Percentiles rank a stretch among this genome's conserved stretches.
Evolutionary conservation across 345 rosid species (phyloP).

Genomic region (Pugionium dolabratum): DNA sequence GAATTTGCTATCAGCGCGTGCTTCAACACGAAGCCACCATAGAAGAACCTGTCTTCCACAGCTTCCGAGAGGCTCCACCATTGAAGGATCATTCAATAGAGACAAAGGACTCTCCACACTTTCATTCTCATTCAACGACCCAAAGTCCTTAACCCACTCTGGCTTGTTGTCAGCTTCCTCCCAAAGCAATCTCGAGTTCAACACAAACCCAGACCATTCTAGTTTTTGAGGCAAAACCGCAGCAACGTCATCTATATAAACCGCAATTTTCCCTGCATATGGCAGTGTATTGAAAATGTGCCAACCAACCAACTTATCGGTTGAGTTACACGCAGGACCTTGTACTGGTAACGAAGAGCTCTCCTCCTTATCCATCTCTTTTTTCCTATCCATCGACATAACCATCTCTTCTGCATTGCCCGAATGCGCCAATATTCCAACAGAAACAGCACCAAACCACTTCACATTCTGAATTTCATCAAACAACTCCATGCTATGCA

Average conservation of each 20-base stretch:
- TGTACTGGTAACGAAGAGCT: slow-evolving; percentile 67
- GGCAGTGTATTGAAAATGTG: slow-evolving; percentile 74
- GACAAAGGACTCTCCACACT: slow-evolving; percentile 71
- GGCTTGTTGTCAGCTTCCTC: slow-evolving; percentile 69
- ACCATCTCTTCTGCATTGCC: slow-evolving; percentile 56
- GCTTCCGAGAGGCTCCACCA: slow-evolving; percentile 93
- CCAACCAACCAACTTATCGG: slow-evolving; percentile 76
- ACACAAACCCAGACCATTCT: slow-evolving; percentile 97
- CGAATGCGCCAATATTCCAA: slow-evolving; percentile 75
- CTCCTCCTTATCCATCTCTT: slow-evolving; percentile 29
- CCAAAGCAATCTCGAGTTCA: slow-evolving; percentile 91
- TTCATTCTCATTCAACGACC: slow-evolving; percentile 44
- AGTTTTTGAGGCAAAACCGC: slow-evolving; percentile 78
- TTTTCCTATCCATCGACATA: slow-evolving; percentile 33
- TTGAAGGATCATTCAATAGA: slow-evolving; percentile 64
- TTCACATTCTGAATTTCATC: slow-evolving; percentile 89
- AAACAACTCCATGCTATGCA: slow-evolving; percentile 96
- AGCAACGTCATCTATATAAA: slow-evolving; percentile 76
- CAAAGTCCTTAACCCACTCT: slow-evolving; percentile 80
- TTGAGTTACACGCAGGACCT: slow-evolving; percentile 93
- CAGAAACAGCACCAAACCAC: slow-evolving; percentile 87
- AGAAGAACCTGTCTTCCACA: slow-evolving; percentile 88
- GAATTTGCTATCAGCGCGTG: slow-evolving; percentile 97
- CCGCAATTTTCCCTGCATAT: slow-evolving; percentile 61
- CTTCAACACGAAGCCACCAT: slow-evolving; percentile 99